Conservation (phyloP, 106 monocot genomes). For the Triglochin maritima region DNA sequence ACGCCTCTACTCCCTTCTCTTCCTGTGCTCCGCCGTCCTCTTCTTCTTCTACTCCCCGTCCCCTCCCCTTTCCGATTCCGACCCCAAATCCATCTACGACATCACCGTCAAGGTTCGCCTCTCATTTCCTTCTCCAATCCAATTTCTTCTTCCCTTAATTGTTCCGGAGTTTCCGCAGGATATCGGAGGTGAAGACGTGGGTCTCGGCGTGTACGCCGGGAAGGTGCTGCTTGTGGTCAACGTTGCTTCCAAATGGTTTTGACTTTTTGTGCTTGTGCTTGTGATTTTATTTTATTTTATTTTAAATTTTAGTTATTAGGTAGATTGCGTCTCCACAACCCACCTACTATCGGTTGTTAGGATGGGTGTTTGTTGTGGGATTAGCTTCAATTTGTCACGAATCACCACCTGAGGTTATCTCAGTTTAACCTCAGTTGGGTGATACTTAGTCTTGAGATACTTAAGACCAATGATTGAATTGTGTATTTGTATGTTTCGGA, state of each 20-base stretch:
- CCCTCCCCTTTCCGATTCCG: too few relatives aligned
- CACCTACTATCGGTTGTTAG: too few relatives aligned
- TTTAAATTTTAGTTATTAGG: not conserved
- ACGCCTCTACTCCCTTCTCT: too few relatives aligned
- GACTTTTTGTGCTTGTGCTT: not conserved
- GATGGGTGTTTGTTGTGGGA: too few relatives aligned
- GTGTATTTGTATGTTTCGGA: too few relatives aligned
- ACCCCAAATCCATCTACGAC: slow-evolving; percentile 26
- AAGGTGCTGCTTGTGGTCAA: slow-evolving; percentile 66
- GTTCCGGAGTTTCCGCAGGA: slow-evolving; percentile 19
- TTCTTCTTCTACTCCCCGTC: too few relatives aligned
- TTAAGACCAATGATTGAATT: too few relatives aligned
- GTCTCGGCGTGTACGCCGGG: slow-evolving; percentile 26
- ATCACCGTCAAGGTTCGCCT: slow-evolving; percentile 27
- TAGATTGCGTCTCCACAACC: not conserved
- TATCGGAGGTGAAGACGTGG: slow-evolving; percentile 35
- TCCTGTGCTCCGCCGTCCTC: too few relatives aligned
- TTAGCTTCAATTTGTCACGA: too few relatives aligned
- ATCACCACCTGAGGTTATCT: too few relatives aligned
- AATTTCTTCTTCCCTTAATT: not conserved
- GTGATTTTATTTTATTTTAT: not conserved
- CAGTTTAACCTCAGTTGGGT: too few relatives aligned
- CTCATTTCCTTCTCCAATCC: not conserved
- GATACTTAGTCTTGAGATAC: too few relatives aligned
- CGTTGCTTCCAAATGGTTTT: slow-evolving; percentile 53